These are phyloP conservation scores for Hanseniaspora guilliermondii DNA, from an alignment of 805 yeast species.

Conservation along the genomic window DNA sequence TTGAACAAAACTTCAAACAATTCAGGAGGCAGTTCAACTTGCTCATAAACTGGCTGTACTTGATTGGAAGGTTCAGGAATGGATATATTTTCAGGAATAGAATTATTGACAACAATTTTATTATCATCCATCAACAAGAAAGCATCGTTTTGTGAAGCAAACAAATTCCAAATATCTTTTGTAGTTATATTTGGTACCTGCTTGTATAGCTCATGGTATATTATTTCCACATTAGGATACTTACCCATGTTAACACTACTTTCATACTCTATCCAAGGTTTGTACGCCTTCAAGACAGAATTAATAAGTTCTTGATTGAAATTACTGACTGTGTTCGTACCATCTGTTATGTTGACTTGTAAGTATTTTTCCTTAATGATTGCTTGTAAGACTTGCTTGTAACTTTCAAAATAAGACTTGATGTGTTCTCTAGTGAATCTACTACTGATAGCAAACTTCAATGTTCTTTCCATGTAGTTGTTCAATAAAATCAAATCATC, in stretches of 20 bases:
- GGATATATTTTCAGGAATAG: neutral
- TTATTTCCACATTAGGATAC: constrained; percentile 8
- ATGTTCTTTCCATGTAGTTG: neutral
- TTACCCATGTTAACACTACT: constrained; percentile 10
- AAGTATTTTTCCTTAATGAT: neutral
- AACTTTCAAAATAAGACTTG: constrained; percentile 5
- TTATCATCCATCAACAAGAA: neutral
- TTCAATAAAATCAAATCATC: neutral
- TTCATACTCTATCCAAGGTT: constrained; percentile 5
- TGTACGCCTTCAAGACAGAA: neutral
- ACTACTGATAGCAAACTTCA: neutral
- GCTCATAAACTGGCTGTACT: neutral
- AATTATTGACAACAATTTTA: neutral
- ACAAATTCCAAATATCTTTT: constrained; percentile 4
- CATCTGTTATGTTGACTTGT: neutral
- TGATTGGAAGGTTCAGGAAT: neutral
- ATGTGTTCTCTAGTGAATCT: constrained; percentile 10
- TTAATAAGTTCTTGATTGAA: neutral
- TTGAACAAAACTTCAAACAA: constrained; percentile 9
- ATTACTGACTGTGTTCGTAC: neutral
- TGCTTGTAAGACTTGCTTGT: neutral
- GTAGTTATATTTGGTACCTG: neutral
- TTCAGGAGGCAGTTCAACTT: constrained; percentile 8
- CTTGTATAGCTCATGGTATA: constrained; percentile 2
- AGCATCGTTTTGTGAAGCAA: neutral